Evolutionary conservation across 1,284 basidiomycete species (phyloP).

Genomic region (Chondrostereum purpureum): DNA sequence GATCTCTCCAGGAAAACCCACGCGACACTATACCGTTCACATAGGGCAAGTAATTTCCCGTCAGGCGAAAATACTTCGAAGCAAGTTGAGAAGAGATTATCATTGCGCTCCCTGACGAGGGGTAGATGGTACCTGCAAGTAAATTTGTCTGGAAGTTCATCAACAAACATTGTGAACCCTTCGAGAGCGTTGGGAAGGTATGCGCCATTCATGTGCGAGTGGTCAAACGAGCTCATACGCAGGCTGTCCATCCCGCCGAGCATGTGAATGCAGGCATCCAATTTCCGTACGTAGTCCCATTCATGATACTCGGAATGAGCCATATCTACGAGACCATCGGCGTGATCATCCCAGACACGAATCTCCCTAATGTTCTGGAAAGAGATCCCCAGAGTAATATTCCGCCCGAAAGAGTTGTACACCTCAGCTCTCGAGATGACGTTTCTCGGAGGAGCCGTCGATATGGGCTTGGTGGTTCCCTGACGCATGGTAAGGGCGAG

Average conservation of each 20-base stretch:
- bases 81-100: constrained; percentile 19
- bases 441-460: constrained; percentile 10
- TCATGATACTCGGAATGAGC: constrained; percentile 17
- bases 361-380: constrained; percentile 26
- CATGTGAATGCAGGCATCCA: constrained; percentile 30
- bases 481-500: background rate
- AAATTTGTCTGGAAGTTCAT: constrained; percentile 24
- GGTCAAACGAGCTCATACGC: too few relatives aligned
- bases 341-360: constrained; percentile 22
- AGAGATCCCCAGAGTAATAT: constrained; percentile 25
- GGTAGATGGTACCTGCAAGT: constrained; percentile 27
- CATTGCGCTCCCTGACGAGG: constrained; percentile 20
- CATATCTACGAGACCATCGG: constrained; percentile 22
- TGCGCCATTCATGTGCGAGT: constrained; percentile 18
- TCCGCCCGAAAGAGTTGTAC: constrained; percentile 22
- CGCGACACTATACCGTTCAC: too few relatives aligned
- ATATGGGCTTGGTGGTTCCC: background rate
- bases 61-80: constrained; percentile 24
- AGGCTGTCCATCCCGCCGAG: constrained; percentile 23
- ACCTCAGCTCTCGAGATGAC: constrained; percentile 19
- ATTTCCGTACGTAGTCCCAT: constrained; percentile 25
- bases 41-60: too few relatives aligned
- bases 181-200: constrained; percentile 26
- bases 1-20: too few relatives aligned
- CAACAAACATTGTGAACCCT: constrained; percentile 20